Evolutionary conservation across 1,284 basidiomycete species (phyloP).

Genomic region (Mycosarcoma maydis): DNA sequence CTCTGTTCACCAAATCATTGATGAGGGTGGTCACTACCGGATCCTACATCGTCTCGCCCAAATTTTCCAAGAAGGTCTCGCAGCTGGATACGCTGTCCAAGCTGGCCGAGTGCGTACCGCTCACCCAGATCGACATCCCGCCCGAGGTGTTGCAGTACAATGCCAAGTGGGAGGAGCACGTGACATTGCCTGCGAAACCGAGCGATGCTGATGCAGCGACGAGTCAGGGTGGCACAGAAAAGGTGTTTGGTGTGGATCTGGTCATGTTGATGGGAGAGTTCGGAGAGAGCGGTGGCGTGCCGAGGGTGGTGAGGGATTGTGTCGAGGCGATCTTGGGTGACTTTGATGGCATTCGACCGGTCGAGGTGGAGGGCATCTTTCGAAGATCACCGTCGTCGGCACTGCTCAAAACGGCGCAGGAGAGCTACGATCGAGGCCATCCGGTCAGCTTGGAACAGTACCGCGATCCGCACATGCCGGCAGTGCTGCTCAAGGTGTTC

Average conservation of each 20-base stretch:
- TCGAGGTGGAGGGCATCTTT: slow-evolving; percentile 81
- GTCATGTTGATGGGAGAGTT: slow-evolving; percentile 80
- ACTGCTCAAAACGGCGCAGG: slow-evolving; percentile 77
- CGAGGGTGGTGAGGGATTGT: slow-evolving; percentile 79
- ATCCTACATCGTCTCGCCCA: slow-evolving; percentile 85
- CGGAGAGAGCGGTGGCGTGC: slow-evolving; percentile 80
- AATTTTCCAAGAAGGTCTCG: slow-evolving; percentile 83
- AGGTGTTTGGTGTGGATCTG: slow-evolving; percentile 80
- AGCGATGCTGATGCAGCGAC: slow-evolving; percentile 67
- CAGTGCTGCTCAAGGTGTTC: slow-evolving; percentile 85
- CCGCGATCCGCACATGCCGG: slow-evolving; percentile 79
- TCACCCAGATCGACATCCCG: slow-evolving; percentile 84
- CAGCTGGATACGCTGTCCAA: slow-evolving; percentile 80
- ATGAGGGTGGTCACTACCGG: slow-evolving; percentile 84
- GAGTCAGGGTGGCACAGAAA: slow-evolving; percentile 68
- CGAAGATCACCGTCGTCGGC: slow-evolving; percentile 78
- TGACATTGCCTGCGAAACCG: slow-evolving; percentile 20
- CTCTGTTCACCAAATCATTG: slow-evolving; percentile 76
- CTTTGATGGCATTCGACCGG: slow-evolving; percentile 68
- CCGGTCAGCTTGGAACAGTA: slow-evolving; percentile 79
- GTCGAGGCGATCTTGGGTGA: slow-evolving; percentile 73
- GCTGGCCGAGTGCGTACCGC: slow-evolving; percentile 77
- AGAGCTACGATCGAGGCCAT: slow-evolving; percentile 84
- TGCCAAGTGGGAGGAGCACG: slow-evolving; percentile 22
- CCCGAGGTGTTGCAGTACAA: slow-evolving; percentile 77